Evolutionary conservation across 1,284 basidiomycete genomes (phyloP), one percentile per base, ranked within the genome.

Genomic region (Malassezia equina): DNA sequence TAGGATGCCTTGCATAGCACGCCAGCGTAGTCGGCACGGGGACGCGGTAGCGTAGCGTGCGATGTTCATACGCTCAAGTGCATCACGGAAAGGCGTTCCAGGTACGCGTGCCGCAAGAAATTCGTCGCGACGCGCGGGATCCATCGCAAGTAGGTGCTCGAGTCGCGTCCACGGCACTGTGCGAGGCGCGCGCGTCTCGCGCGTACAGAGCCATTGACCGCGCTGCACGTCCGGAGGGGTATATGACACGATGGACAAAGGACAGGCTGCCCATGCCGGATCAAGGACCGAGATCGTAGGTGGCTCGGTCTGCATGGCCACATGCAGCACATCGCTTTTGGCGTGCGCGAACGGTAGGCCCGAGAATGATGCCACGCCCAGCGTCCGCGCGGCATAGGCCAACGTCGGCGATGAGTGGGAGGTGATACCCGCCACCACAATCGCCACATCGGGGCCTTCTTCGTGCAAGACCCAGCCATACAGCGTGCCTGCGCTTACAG

Each of bases 121-220:
- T 17, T 44, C 51, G 21, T 31, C 13, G 13, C 47, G 25, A n/a
- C 54, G 49, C 17, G 24, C 33, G 12, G 48, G 42, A 19, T 56
- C 48, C 47, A 56, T 50, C 11, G 48, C 47, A 7, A 56, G 11
- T 5, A 56, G 49, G 28, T 47, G 43, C 42, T 56, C 54, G 13
- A 56, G 42, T 7, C 45, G 33, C 13, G 41, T 41, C 15, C 17
- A 23, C 15, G 49, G 28, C 29, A 17, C 25, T 4, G 2, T 15
- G 4, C 39, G 47, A 4, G 24, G 34, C 39, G 17, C 15, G 4
- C 7, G 17, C n/a, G 17, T 31, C 32, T 40, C 33, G 36, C 15
- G 6, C 12, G 24, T 17, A 44, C 23, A 24, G 31, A 41, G 25
- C 25, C 27, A 39, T 43, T 56, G 41, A 2, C 44, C 48, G 13